Conservation (phyloP, 2,329 filamentous ascomycete genomes). For the Aspergillus vadensis region DNA sequence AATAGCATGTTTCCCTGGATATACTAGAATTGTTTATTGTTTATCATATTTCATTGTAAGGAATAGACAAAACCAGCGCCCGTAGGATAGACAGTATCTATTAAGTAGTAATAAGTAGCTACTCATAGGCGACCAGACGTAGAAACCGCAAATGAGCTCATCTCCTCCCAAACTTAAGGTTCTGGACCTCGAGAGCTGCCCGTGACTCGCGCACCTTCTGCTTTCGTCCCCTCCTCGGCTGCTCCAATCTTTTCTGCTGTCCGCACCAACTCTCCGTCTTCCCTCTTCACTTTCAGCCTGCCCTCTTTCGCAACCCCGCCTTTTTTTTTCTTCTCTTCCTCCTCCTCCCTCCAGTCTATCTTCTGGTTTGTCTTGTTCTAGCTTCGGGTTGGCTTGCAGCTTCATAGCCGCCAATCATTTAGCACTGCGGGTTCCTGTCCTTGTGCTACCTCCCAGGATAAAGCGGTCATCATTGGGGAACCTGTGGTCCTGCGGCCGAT, state of each 20-base stretch:
- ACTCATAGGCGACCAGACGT: too few relatives aligned
- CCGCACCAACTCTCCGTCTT: conserved; percentile 3
- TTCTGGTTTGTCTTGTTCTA: background rate
- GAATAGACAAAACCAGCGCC: too few relatives aligned
- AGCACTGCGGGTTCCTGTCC: conserved; percentile 8
- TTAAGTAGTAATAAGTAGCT: too few relatives aligned
- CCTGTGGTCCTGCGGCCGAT: conserved; percentile 26
- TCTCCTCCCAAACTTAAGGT: conserved; percentile 2
- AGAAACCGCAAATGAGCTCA: conserved; percentile 16
- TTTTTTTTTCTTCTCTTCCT: background rate
- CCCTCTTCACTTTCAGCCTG: background rate
- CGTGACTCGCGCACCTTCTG: conserved; percentile 14
- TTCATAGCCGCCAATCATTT: conserved; percentile 3
- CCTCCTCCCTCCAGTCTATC: background rate
- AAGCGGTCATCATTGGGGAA: conserved; percentile 21
- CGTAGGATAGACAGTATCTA: too few relatives aligned
- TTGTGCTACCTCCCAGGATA: conserved; percentile 13
- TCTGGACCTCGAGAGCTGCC: conserved; percentile 12
- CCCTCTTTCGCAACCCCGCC: conserved; percentile 11
- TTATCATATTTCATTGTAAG: too few relatives aligned
- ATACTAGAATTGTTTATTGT: too few relatives aligned
- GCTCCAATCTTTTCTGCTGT: conserved; percentile 3
- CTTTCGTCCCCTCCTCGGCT: conserved; percentile 4
- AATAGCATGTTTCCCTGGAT: too few relatives aligned
- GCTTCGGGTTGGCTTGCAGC: conserved; percentile 8